These are phyloP conservation scores for Geranium rotundifolium DNA, from an alignment of 345 rosid species.

Conservation along the genomic window DNA sequence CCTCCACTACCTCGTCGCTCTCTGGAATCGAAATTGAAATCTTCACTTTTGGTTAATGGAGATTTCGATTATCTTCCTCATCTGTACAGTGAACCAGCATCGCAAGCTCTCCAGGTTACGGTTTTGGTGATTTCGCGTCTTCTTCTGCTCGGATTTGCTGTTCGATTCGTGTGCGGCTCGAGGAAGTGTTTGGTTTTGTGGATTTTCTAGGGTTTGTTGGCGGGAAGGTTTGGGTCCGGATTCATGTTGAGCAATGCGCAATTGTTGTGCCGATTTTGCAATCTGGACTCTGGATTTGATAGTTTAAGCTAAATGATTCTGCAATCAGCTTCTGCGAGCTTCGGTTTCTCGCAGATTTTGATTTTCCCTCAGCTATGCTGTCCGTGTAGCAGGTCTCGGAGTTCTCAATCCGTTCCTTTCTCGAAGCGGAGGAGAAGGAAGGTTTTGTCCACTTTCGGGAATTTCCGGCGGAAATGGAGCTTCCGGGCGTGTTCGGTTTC, in stretches of 20 bases:
- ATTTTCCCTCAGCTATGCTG: slow-evolving; percentile 16
- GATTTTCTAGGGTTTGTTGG: background rate
- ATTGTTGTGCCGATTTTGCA: slow-evolving; percentile 9
- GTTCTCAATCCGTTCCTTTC: slow-evolving; percentile 6
- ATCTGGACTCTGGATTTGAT: slow-evolving; percentile 9
- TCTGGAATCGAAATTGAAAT: background rate
- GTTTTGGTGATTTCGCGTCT: background rate
- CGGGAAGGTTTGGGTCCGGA: background rate
- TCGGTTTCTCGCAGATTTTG: slow-evolving; percentile 11
- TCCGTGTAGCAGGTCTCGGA: slow-evolving; percentile 21
- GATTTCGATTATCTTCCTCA: slow-evolving; percentile 1
- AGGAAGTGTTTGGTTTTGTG: background rate
- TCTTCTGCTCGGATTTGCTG: background rate
- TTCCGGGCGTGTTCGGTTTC: slow-evolving; percentile 32
- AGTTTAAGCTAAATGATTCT: slow-evolving; percentile 36
- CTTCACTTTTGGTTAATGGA: slow-evolving; percentile 2
- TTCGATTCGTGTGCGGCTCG: background rate
- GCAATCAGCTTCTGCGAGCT: slow-evolving; percentile 34
- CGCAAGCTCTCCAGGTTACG: slow-evolving; percentile 8
- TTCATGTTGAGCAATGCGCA: slow-evolving; percentile 24
- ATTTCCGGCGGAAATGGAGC: slow-evolving; percentile 12
- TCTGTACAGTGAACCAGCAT: slow-evolving; percentile 3
- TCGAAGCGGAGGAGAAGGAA: slow-evolving; percentile 13
- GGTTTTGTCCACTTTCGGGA: background rate
- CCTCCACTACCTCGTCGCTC: slow-evolving; percentile 7